Conservation (phyloP, 306 rosid species). For the Pterocarpus santalinus region DNA sequence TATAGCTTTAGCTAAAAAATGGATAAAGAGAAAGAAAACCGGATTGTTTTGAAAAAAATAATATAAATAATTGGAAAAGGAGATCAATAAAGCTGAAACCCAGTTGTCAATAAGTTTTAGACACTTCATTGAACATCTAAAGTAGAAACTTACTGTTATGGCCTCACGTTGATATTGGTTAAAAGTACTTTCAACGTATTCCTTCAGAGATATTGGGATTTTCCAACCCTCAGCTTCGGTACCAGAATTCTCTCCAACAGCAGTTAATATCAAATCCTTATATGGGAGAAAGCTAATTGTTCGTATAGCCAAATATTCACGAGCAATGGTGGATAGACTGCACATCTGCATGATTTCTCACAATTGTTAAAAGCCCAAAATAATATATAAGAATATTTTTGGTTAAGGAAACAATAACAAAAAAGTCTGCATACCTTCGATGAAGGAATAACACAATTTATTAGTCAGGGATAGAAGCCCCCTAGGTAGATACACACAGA, state of each 20-base stretch:
- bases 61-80: slow-evolving; percentile 15
- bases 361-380: slow-evolving; percentile 30
- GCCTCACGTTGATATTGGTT: slow-evolving; percentile 87
- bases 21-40: not conserved
- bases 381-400: slow-evolving; percentile 28
- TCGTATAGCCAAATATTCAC: slow-evolving; percentile 81
- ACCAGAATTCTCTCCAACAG: slow-evolving; percentile 56
- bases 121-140: not conserved
- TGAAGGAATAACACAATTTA: slow-evolving; percentile 13
- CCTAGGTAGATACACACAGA: not conserved
- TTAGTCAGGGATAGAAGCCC: slow-evolving; percentile 5
- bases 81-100: slow-evolving; percentile 11
- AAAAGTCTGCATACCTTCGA: not conserved
- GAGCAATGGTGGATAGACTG: slow-evolving; percentile 89
- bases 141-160: slow-evolving; percentile 66
- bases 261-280: slow-evolving; percentile 82
- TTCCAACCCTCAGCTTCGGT: slow-evolving; percentile 74
- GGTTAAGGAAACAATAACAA: slow-evolving; percentile 15
- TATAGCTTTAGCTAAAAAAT: slow-evolving; percentile 2
- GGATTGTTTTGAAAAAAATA: not conserved
- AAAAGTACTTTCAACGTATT: slow-evolving; percentile 71
- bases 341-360: slow-evolving; percentile 69
- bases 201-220: slow-evolving; percentile 73
- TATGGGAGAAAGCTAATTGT: slow-evolving; percentile 75
- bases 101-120: slow-evolving; percentile 22